Evolutionary conservation across 2,329 filamentous ascomycete species (phyloP), one percentile per base, ranked within the genome.

Genomic region (Plenodomus biglobosus): DNA sequence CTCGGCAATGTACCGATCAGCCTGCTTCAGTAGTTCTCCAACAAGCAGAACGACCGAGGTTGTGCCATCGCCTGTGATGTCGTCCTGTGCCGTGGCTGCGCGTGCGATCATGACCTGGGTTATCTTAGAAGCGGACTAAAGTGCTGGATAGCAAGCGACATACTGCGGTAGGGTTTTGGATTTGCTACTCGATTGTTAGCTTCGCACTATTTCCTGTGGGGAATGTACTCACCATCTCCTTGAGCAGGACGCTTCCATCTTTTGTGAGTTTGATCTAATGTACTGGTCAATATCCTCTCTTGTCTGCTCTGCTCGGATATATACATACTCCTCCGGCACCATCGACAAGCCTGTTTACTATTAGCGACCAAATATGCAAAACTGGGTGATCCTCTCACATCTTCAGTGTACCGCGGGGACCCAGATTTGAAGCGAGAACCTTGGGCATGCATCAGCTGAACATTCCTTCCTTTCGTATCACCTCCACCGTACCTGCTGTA

Each of bases 41-140:
- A 99, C 92, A 72, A 97, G 78, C 64, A 99, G 78, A 43, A 99
- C 94, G 22, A 96, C 92, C 39, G 91, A 96, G 36, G 94, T 99
- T 64, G 94, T 99, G 68, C 94, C 94, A 74, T 99, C 94, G 68
- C 94, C 94, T 64, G 90, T 95, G 64, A 99, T 99, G 68, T 99
- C 94, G 74, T 99, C 94, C 74, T 99, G 92, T 60, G 94, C 94
- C 32, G 94, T 99, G 48, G 94, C 94, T 66, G 92, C 91, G 69
- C 85, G 77, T 54, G 85, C 85, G 66, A 87, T 87, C 82, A 87
- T 86, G 54, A 86, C 79, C 77, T 74, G 58, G n/a, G 19, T 41
- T 53, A 17, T 46, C 43, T 55, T 44, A 44, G 46, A 55, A 43
- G 46, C 42, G 41, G 22, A 27, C 15, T 19, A 24, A 36, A 18